Conservation (phyloP, 345 rosid genomes). For the Boechera stricta region DNA sequence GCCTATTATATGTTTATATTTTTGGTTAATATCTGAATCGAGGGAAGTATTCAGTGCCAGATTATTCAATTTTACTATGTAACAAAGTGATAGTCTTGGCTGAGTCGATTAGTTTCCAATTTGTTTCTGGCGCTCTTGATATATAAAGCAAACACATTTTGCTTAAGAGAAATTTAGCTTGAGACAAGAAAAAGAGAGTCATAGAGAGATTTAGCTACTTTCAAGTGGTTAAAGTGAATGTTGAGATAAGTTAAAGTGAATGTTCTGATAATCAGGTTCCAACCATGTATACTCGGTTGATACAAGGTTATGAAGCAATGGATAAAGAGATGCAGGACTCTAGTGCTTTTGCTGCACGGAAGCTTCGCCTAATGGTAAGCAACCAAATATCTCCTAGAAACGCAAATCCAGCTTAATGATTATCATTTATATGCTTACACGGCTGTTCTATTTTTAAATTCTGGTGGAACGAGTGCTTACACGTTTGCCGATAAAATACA, state of each 20-base stretch:
- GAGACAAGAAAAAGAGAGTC: conserved; percentile 3
- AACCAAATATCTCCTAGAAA: conserved; percentile 6
- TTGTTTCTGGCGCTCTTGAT: conserved; percentile 2
- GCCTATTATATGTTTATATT: background rate
- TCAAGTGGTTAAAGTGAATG: conserved; percentile 19
- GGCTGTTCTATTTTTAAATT: conserved; percentile 15
- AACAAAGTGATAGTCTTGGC: conserved; percentile 15
- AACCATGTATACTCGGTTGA: conserved; percentile 90
- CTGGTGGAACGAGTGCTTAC: conserved; percentile 11
- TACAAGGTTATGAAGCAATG: conserved; percentile 98
- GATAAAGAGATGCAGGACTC: conserved; percentile 66
- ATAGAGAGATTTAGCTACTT: conserved; percentile 6
- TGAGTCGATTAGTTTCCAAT: conserved; percentile 10
- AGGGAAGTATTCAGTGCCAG: conserved; percentile 2
- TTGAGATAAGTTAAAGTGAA: background rate
- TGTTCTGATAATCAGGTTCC: conserved; percentile 70
- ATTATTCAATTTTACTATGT: conserved; percentile 1
- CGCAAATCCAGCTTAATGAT: background rate
- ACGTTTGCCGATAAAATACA: conserved; percentile 17
- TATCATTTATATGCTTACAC: background rate
- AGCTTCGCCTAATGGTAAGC: conserved; percentile 87
- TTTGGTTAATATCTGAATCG: background rate
- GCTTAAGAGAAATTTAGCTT: background rate
- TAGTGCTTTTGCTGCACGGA: conserved; percentile 76
- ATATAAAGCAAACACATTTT: conserved; percentile 9